These are phyloP conservation scores for Sechiopsis laciniata DNA, from an alignment of 306 rosid species.

Conservation along the genomic window DNA sequence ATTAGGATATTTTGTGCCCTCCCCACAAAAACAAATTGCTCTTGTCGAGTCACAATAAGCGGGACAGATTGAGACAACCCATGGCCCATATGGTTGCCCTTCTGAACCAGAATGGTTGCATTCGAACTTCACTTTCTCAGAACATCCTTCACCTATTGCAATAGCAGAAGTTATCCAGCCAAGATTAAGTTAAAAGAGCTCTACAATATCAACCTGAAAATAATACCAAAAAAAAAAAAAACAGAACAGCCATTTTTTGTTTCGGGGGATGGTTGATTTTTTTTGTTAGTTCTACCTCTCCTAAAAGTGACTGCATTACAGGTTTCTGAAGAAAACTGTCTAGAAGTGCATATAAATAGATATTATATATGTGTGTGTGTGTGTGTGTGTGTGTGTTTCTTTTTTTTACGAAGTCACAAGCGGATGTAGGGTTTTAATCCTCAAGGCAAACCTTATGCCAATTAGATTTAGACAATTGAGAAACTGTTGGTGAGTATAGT, in stretches of 20 bases:
- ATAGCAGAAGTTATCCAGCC: conserved; percentile 16
- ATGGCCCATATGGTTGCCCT: conserved; percentile 60
- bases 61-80: conserved; percentile 93
- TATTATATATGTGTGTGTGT: too few relatives aligned
- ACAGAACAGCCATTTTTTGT: background rate
- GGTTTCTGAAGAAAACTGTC: background rate
- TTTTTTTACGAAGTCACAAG: too few relatives aligned
- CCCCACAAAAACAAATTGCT: conserved; percentile 99
- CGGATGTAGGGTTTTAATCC: too few relatives aligned
- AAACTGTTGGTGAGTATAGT: background rate
- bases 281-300: background rate
- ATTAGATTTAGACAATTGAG: background rate
- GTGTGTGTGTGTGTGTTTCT: too few relatives aligned
- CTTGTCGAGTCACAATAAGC: conserved; percentile 77
- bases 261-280: too few relatives aligned
- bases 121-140: conserved; percentile 49
- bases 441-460: too few relatives aligned
- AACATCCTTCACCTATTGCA: conserved; percentile 73
- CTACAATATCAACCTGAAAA: background rate
- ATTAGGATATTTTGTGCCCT: conserved; percentile 86
- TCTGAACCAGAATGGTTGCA: conserved; percentile 62
- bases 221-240: background rate
- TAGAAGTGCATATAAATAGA: too few relatives aligned
- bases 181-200: background rate
- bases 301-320: too few relatives aligned